Base-by-base conservation (phyloP, 345 rosid species). In the Euphorbia peplus region DNA sequence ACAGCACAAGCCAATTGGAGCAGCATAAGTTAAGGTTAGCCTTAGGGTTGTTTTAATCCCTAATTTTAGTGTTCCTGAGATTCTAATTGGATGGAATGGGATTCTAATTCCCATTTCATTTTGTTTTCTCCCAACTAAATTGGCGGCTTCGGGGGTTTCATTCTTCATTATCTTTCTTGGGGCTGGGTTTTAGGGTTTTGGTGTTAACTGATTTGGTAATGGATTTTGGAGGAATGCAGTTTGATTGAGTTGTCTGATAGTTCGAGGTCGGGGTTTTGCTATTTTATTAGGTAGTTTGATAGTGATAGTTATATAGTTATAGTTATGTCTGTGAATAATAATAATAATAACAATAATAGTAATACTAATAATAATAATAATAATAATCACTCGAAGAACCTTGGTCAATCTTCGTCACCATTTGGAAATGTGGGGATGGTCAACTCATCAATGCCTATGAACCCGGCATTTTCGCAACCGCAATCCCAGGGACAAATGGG, bases 341-440 rank as follows among this genome's bases (percentile, higher is more conserved):
- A 48, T 29, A 67, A 76, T 79, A 86, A 78, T 69, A 80, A 78
- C 66, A 75, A 47, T 35, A 91, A 86, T 52, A n/a, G n/a, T n/a
- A n/a, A n/a, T n/a, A n/a, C n/a, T 48, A 71, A 66, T 42, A 75
- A 48, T 29, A 67, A 76, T 79, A 86, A 78, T 69, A 80, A 78
- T 68, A 75, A 47, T 35, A 91, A 86, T 52, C 87, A 82, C 14
- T 73, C 86, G 30, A 95, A 88, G 81, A 81, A 84, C 69, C 83
- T 84, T 11, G 90, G 90, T 76, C 73, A 78, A 54, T 79, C 85
- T 68, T 80, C 93, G 2, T 90, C 90, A 14, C 92, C 96, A 16
- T 89, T 85, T 64, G 96, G 87, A 28, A 95, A 88, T 84, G 80
- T 85, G 4, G 95, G 96, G 64, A 85, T 90, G 81, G 82, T 76